A percentile compares a stretch with the other conserved stretches of the same genome.
phyloP scores from a whole-genome alignment of 306 rosid species.

The Malus sieversii region DNA sequence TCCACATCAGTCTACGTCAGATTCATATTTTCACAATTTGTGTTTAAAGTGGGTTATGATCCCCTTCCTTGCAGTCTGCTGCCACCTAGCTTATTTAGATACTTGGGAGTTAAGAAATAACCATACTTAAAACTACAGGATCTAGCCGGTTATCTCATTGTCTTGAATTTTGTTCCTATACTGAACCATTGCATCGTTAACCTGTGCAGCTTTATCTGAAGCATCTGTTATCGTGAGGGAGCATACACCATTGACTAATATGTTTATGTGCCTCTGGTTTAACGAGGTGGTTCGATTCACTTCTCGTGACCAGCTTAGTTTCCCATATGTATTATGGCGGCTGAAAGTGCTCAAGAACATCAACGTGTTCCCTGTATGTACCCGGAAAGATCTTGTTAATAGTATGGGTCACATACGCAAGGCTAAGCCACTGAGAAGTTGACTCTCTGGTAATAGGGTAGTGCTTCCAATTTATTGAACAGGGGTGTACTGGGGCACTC shows the following conservation, averaged over 20 bases:
- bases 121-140: not conserved
- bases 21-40: not conserved
- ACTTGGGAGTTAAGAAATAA: not conserved
- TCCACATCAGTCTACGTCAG: not conserved
- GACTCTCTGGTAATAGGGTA: not conserved
- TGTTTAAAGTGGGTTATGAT: not conserved
- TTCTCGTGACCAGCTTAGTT: conserved; percentile 93
- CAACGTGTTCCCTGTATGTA: conserved; percentile 81
- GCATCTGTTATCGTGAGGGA: conserved; percentile 86
- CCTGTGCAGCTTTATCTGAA: conserved; percentile 69
- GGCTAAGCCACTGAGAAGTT: conserved; percentile 64
- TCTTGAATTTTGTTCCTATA: not conserved
- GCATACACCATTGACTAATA: conserved; percentile 58
- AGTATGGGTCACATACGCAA: conserved; percentile 95
- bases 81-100: not conserved
- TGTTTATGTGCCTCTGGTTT: conserved; percentile 88
- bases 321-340: conserved; percentile 87
- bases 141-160: not conserved
- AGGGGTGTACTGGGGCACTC: not conserved
- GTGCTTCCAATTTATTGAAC: not conserved
- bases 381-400: conserved; percentile 94
- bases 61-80: not conserved
- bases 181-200: conserved; percentile 9
- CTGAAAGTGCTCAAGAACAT: conserved; percentile 54
- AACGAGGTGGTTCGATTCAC: conserved; percentile 91